These are phyloP conservation scores for Tuber melanosporum DNA, from an alignment of 495 filamentous ascomycete genomes.

Conservation along the genomic window DNA sequence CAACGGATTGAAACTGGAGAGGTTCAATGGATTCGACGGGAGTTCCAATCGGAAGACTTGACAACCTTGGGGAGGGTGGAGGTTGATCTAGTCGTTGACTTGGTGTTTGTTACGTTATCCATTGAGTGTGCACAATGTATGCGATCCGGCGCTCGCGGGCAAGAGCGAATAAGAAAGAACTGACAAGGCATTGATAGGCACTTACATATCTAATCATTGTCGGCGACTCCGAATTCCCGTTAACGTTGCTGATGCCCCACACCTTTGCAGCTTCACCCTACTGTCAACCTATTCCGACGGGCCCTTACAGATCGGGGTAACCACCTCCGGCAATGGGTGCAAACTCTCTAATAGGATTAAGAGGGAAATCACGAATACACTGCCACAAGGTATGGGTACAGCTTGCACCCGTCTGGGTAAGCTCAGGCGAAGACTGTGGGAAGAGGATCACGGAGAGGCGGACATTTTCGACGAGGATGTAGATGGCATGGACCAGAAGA, in stretches of 20 bases:
- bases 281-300: slow-evolving; percentile 84
- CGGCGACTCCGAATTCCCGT: slow-evolving; percentile 75
- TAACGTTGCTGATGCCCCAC: slow-evolving; percentile 82
- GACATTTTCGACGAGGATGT: slow-evolving; percentile 65
- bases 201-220: slow-evolving; percentile 69
- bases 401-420: slow-evolving; percentile 73
- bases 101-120: slow-evolving; percentile 72
- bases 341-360: slow-evolving; percentile 88
- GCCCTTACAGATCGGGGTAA: slow-evolving; percentile 89
- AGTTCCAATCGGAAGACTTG: slow-evolving; percentile 69
- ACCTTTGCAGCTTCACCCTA: slow-evolving; percentile 76
- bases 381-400: slow-evolving; percentile 74
- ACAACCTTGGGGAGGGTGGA: slow-evolving; percentile 70
- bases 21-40: slow-evolving; percentile 63
- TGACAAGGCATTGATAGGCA: slow-evolving; percentile 20
- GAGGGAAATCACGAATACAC: slow-evolving; percentile 70
- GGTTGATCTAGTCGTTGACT: slow-evolving; percentile 72
- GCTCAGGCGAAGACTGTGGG: slow-evolving; percentile 68
- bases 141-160: slow-evolving; percentile 48
- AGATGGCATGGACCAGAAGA: slow-evolving; percentile 73
- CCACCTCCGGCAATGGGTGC: slow-evolving; percentile 90
- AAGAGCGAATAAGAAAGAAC: slow-evolving; percentile 49
- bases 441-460: slow-evolving; percentile 61
- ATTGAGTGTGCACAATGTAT: slow-evolving; percentile 24
- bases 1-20: slow-evolving; percentile 66